Evolutionary conservation across 495 filamentous ascomycete species (phyloP), one percentile per base, ranked within the genome.

Genomic region (Stereocaulon alpinum): DNA sequence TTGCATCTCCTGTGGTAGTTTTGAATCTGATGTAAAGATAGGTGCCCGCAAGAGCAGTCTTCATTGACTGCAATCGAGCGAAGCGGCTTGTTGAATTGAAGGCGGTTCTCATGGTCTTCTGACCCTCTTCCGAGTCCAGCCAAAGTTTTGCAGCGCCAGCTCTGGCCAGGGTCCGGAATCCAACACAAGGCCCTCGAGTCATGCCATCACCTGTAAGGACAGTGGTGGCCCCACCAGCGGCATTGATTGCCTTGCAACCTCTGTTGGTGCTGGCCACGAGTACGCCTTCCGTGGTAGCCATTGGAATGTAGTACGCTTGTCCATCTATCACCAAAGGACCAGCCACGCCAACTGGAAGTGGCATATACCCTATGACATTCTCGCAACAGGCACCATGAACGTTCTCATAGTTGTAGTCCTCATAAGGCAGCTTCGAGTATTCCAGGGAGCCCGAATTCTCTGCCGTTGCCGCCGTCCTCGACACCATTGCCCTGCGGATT

Each of bases 211-310:
- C 88, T 37, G 89, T 96, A 20, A 98, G 72, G 18, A 97, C 92
- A 53, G 93, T 97, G 17, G 86, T 76, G 27, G 91, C 93, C 70
- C 93, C 94, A 42, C 93, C 93, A 56, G 93, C 94, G 43, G 89
- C 82, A 69, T 97, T 98, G 76, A 97, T 98, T 42, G 93, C 93
- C 72, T 97, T 98, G 72, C 84, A 87, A 56, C 93, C 94, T 76
- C 93, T 84, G 68, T 86, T 95, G 44, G 91, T 86, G 71, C 88
- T 92, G 20, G 93, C 93, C 44, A 98, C 94, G 37, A 98, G 76
- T 30, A 97, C 93, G 73, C 93, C 93, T 75, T 98, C 93, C 14
- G 94, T 97, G 15, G 93, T 98, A 27, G 93, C 94, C 94, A 98
- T 98, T 43, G 93, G 93, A 42, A 98, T 78, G 71, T 93, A 97